Evolutionary conservation across 2,329 filamentous ascomycete species (phyloP), one percentile per base, ranked within the genome.

Genomic region (Exutisphaerella laricina): DNA sequence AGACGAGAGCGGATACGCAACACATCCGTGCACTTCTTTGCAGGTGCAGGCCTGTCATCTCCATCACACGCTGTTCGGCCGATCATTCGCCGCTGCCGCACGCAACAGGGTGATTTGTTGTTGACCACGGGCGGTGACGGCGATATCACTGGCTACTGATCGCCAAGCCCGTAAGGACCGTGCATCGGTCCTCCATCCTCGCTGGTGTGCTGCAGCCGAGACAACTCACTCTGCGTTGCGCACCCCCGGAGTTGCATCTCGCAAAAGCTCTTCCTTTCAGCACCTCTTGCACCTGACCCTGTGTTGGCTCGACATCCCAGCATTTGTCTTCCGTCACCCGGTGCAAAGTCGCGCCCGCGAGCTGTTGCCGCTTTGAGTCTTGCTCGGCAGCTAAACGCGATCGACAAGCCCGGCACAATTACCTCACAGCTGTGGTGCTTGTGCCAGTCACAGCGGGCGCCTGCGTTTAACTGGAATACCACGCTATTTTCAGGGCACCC

Each of bases 401-500:
- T 60, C 54, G 48, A 47, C 54, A 39, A 45, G 46, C 33, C 52
- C 55, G 54, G 49, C 48, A 49, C 45, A 50, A 57, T 60, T 61
- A 60, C 57, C 57, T 59, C 56, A 61, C 50, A 46, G 43, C n/a
- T n/a, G n/a, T 41, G 41, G 17, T 58, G 57, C 58, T 59, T 59
- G 51, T 50, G 44, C 55, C 51, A 55, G 50, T 55, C 53, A 45
- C 52, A 54, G 53, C 53, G 46, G 47, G 54, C 52, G 54, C 47
- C 49, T 59, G 20, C n/a, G n/a, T 17, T 20, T 17, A 23, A 35
- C 17, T 35, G 33, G 60, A 54, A 54, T 36, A 39, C 54, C 49
- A 58, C 60, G 56, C 58, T 60, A 59, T 57, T 62, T 58, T 57
- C 61, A 59, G 58, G 62, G 60, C 57, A 58, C 51, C 51, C 59